Percentiles rank a stretch among this genome's conserved stretches.
These are phyloP conservation scores for Trichoderma guizhouense DNA, from an alignment of 2,329 filamentous ascomycete species.

Conservation along the genomic window DNA sequence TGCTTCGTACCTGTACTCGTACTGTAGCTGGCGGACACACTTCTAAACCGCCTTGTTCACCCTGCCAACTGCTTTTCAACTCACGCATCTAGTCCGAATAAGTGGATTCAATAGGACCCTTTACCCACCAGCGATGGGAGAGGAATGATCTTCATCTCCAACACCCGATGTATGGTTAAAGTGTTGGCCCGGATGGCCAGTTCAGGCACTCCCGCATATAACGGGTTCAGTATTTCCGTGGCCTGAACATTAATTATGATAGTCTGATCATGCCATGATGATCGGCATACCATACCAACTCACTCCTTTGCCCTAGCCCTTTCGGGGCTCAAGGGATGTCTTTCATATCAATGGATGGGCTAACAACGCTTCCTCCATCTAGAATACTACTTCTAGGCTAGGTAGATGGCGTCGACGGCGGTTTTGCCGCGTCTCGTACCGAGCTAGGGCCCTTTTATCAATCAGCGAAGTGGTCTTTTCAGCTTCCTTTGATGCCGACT, in stretches of 20 bases:
- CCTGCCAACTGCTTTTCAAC: background rate
- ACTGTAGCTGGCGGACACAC: background rate
- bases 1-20: background rate
- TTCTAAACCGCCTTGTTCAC: background rate
- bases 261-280: slow-evolving; percentile 2
- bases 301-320: background rate
- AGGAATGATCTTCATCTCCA: background rate
- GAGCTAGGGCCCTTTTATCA: background rate
- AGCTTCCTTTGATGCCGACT: background rate
- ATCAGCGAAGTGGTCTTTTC: background rate
- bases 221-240: background rate
- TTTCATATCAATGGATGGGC: background rate
- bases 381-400: background rate
- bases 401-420: background rate
- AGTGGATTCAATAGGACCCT: background rate
- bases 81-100: background rate
- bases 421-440: background rate
- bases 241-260: background rate
- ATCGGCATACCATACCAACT: slow-evolving; percentile 6
- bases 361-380: background rate
- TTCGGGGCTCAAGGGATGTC: background rate
- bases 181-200: background rate
- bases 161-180: background rate
- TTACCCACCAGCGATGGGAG: background rate
- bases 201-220: slow-evolving; percentile 6